phyloP scores from a whole-genome alignment of 2,329 filamentous ascomycete species.

The Dryadomyces quercus-mongolicae region DNA sequence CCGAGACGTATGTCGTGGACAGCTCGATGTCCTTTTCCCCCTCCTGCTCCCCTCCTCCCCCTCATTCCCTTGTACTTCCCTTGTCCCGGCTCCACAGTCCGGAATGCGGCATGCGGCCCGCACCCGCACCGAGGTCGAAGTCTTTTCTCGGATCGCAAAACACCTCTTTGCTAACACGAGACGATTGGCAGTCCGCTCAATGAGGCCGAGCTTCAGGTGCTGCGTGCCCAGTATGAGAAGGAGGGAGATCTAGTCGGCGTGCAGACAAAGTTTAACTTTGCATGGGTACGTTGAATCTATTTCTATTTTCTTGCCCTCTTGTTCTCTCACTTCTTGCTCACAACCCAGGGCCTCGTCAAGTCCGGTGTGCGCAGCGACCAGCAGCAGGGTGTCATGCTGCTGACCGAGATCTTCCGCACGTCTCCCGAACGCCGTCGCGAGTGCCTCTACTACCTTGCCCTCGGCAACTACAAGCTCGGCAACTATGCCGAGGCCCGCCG shows the following conservation, averaged over 20 bases:
- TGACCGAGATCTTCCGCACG: conserved; percentile 92
- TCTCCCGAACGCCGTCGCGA: conserved; percentile 88
- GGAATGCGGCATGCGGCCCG: background rate
- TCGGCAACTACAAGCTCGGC: conserved; percentile 96
- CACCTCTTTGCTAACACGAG: background rate
- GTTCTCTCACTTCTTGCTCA: background rate
- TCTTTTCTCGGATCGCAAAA: background rate
- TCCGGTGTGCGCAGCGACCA: conserved; percentile 74
- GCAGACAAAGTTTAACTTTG: conserved; percentile 99
- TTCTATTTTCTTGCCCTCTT: background rate
- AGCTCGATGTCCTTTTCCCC: background rate
- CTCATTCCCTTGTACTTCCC: background rate
- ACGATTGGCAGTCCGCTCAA: conserved; percentile 58
- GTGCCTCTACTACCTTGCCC: conserved; percentile 94
- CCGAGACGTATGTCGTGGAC: conserved; percentile 62
- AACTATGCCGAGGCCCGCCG: conserved; percentile 91
- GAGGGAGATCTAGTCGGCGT: conserved; percentile 94
- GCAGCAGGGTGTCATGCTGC: conserved; percentile 84
- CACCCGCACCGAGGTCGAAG: background rate
- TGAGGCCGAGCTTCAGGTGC: conserved; percentile 80
- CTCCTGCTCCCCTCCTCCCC: background rate
- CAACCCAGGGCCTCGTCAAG: conserved; percentile 80
- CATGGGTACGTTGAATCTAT: conserved; percentile 78
- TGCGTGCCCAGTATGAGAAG: conserved; percentile 91
- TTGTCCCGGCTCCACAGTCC: background rate